phyloP scores from a whole-genome alignment of 495 filamentous ascomycete genomes.

The Aspergillus mulundensis region DNA sequence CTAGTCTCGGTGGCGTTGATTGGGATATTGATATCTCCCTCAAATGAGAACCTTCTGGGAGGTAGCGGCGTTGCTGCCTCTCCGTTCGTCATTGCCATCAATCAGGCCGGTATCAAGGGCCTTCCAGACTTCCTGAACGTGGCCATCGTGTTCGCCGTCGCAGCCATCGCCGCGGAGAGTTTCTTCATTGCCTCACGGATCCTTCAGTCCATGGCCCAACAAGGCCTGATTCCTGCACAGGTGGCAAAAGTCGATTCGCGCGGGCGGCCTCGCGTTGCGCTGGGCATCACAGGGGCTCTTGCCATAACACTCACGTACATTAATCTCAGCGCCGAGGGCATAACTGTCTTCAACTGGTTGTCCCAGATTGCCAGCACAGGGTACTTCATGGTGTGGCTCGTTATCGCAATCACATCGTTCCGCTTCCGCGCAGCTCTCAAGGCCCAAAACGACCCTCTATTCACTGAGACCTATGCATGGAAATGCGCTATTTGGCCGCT shows the following conservation, averaged over 20 bases:
- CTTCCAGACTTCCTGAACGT: constrained; percentile 29
- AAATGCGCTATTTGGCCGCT: constrained; percentile 28
- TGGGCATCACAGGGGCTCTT: constrained; percentile 20
- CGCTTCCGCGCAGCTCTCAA: constrained; percentile 27
- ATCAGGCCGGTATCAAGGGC: constrained; percentile 22
- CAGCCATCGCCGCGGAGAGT: constrained; percentile 26
- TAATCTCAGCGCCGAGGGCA: constrained; percentile 21
- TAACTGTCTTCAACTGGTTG: constrained; percentile 18
- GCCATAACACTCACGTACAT: constrained; percentile 27
- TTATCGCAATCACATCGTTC: constrained; percentile 25
- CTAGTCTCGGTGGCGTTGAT: constrained; percentile 25
- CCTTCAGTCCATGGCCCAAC: constrained; percentile 26
- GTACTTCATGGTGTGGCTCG: constrained; percentile 32
- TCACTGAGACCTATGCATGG: constrained; percentile 24
- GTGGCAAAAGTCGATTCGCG: constrained; percentile 24
- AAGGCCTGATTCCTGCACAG: constrained; percentile 18
- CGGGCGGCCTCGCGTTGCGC: constrained; percentile 22
- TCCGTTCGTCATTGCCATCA: constrained; percentile 33
- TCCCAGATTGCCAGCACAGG: constrained; percentile 24
- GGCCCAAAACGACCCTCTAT: constrained; percentile 28
- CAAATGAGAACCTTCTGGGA: constrained; percentile 22
- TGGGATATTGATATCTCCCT: constrained; percentile 23
- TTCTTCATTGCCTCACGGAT: constrained; percentile 29
- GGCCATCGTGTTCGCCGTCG: constrained; percentile 27
- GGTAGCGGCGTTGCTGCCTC: constrained; percentile 25